Percentiles rank a stretch among this genome's conserved stretches.
Conservation (phyloP, 192 early-diverging fungal species). For the Spizellomyces punctatus region DNA sequence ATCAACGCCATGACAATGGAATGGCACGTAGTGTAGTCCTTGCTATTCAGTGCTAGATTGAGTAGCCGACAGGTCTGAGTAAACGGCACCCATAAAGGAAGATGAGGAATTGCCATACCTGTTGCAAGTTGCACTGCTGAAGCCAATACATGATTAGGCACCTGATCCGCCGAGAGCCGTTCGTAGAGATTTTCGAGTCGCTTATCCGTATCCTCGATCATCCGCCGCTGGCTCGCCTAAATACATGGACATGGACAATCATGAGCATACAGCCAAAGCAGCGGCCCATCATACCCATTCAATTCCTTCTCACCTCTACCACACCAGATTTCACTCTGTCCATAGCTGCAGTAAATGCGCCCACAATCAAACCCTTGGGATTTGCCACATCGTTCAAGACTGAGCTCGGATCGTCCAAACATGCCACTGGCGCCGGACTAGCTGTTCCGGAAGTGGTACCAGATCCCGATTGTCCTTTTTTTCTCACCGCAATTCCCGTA, state of each 20-base stretch:
- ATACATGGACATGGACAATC: neutral
- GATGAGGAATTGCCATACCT: slow-evolving; percentile 1
- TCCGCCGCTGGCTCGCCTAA: slow-evolving; percentile 23
- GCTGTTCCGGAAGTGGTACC: slow-evolving; percentile 1
- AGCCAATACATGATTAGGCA: slow-evolving; percentile 33
- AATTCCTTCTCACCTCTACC: slow-evolving; percentile 22
- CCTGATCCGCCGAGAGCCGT: slow-evolving; percentile 28
- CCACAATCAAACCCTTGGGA: slow-evolving; percentile 33
- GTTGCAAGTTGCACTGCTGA: slow-evolving; percentile 19
- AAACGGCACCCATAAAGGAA: neutral
- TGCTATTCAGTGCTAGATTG: slow-evolving; percentile 30
- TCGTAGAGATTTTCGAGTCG: slow-evolving; percentile 49
- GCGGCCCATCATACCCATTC: neutral
- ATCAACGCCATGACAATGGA: slow-evolving; percentile 31
- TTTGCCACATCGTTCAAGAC: slow-evolving; percentile 33
- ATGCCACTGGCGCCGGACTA: neutral
- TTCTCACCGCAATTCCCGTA: slow-evolving; percentile 21
- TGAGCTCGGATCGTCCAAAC: slow-evolving; percentile 12
- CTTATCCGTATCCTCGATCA: slow-evolving; percentile 53
- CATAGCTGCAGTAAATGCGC: slow-evolving; percentile 35
- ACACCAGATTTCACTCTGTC: slow-evolving; percentile 32
- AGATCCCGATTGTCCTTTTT: slow-evolving; percentile 7
- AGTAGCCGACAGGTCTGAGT: neutral
- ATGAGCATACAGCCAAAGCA: neutral
- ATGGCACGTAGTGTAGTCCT: slow-evolving; percentile 36